Percentiles rank a stretch among this genome's conserved stretches.
phyloP scores from a whole-genome alignment of 139 green algal species.

The Tetratostichococcus sp. region DNA sequence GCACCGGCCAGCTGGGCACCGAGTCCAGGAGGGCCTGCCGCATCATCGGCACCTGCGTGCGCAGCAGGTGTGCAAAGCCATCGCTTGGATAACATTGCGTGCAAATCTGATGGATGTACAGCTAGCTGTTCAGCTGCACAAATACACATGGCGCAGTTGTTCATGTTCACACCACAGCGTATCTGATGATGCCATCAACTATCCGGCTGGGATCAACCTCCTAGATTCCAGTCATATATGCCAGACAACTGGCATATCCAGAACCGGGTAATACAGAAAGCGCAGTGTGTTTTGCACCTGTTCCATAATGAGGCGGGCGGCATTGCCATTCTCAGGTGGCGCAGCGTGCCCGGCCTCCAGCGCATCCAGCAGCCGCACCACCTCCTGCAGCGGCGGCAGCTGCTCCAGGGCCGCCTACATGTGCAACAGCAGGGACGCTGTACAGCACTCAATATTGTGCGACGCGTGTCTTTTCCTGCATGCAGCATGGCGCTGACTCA shows the following conservation, averaged over 20 bases:
- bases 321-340: background rate
- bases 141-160: too few species aligned
- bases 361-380: constrained; percentile 73
- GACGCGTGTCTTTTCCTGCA: too few species aligned
- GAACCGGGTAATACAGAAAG: constrained; percentile 6
- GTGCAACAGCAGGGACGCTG: too few species aligned
- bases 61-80: background rate
- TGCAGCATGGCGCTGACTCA: too few species aligned
- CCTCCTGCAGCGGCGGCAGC: constrained; percentile 64
- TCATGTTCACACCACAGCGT: too few species aligned
- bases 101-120: background rate
- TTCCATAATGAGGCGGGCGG: constrained; percentile 62
- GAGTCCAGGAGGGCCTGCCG: constrained; percentile 38
- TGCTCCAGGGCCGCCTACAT: constrained; percentile 64
- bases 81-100: background rate
- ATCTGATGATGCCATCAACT: too few species aligned
- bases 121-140: too few species aligned
- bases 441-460: too few species aligned
- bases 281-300: constrained; percentile 22
- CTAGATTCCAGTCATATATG: background rate
- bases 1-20: constrained; percentile 42
- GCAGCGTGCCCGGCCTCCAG: constrained; percentile 47
- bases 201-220: too few species aligned
- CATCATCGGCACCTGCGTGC: constrained; percentile 49
- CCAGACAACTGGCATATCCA: background rate